phyloP scores from a whole-genome alignment of 2,329 filamentous ascomycete species.

The Rhinocladiella mackenziei region DNA sequence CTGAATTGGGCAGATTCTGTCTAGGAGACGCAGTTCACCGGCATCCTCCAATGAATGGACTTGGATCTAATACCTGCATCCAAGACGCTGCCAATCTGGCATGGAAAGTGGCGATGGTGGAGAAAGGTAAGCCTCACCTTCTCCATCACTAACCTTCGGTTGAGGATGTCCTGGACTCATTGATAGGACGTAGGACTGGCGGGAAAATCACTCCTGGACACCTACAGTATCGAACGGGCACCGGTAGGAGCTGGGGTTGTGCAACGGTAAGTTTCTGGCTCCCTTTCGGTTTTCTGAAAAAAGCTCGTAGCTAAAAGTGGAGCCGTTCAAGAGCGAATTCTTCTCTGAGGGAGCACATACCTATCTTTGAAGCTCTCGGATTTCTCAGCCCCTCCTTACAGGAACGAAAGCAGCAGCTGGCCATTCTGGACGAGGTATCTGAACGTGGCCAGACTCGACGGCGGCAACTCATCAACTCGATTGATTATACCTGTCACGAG shows the following conservation, averaged over 20 bases:
- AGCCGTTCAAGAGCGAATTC: conserved; percentile 55
- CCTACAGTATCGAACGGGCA: conserved; percentile 36
- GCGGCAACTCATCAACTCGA: not conserved
- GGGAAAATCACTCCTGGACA: conserved; percentile 29
- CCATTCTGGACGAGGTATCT: conserved; percentile 40
- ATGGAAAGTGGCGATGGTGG: conserved; percentile 36
- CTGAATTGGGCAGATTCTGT: conserved; percentile 34
- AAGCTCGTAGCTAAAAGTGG: not conserved
- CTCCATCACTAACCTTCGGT: not conserved
- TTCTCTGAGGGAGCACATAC: conserved; percentile 49
- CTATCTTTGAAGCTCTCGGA: conserved; percentile 41
- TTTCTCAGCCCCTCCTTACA: conserved; percentile 39
- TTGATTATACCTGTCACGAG: conserved; percentile 28
- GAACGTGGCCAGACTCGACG: conserved; percentile 4
- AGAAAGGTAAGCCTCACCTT: conserved; percentile 35
- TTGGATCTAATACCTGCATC: conserved; percentile 38
- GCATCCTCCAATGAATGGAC: conserved; percentile 35
- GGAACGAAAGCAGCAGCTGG: conserved; percentile 38
- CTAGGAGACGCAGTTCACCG: conserved; percentile 39
- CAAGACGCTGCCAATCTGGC: conserved; percentile 38
- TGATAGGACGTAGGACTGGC: conserved; percentile 1
- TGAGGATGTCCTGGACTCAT: not conserved
- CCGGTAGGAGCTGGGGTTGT: conserved; percentile 45
- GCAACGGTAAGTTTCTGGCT: conserved; percentile 29
- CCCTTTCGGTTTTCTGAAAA: not conserved